Evolutionary conservation across 495 filamentous ascomycete genomes (phyloP), one percentile per base, ranked within the genome.

Genomic region (Trichoderma erinaceum): DNA sequence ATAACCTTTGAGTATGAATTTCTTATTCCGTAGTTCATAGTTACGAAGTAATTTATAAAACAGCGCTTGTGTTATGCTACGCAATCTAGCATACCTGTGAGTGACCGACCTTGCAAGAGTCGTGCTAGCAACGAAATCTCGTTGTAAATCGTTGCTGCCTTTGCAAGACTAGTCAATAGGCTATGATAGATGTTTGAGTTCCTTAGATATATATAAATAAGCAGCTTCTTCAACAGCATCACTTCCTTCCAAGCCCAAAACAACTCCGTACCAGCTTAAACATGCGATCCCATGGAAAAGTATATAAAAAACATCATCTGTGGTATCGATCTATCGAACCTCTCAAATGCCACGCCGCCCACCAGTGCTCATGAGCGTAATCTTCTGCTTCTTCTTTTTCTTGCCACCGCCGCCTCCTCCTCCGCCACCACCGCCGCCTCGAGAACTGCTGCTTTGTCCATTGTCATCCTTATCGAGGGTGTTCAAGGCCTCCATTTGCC

Each of bases 361-460:
- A 25, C 81, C 80, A 5, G 93, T 97, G 68, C 91, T 93, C 93
- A 97, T 97, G 67, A 97, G 75, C 12, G 92, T 97, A 65, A 97
- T 97, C 82, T 96, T 95, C 80, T 96, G 93, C 66, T 85, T 87
- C 79, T 96, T 97, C 82, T 94, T 96, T 78, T 91, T 92, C 80
- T 91, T 93, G 66, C 83, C 82, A 64, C 79, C 79, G 7, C 74
- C 76, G 11, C 73, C 72, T 23, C 68, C 68, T 27, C 67, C 10
- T 69, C 71, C 67, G 65, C 71, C 69, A 63, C 67, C 71, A 66
- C 67, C 16, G 46, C 46, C 63, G 46, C 73, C 66, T 23, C 70
- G 23, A 67, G 64, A 46, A 48, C 68, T 73, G 65, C 73, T 52
- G 66, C 71, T 67, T 67, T 71, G 63, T 27, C 41, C 41, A 27